Evolutionary conservation across 768 basidiomycete species (phyloP), one percentile per base, ranked within the genome.

Genomic region (Hortiboletus flavorubellus): DNA sequence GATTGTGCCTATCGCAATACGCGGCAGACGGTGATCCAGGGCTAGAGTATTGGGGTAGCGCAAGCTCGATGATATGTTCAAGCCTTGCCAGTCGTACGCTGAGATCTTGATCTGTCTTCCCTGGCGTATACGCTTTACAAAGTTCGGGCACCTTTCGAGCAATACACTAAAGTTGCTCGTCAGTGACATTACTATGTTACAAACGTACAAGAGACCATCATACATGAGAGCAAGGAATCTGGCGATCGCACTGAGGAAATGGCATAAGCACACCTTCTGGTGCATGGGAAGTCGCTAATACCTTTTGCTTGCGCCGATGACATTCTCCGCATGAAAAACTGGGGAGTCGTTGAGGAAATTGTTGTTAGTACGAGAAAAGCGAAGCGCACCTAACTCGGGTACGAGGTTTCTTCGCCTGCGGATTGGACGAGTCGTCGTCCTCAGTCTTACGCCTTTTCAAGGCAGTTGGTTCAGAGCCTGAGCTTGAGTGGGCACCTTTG

Each of bases 291-390:
- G 35, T 29, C 23, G 37, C 23, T 45, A 54, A 8, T 53, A 88
- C 90, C 80, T 92, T 92, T 73, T 93, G 91, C 68, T 93, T 93
- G 58, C 91, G 78, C 21, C 91, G 82, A 74, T 93, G 91, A 59
- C 91, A 93, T 74, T 93, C 91, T 16, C 88, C 88, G 54, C 90
- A 91, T 9, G 89, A 91, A 61, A 90, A 91, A 71, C 89, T 91
- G 64, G 8, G 43, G 51, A 44, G 14, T 49, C 21, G 16, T 23
- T 64, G 53, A 60, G 38, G 35, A 52, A 54, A 34, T 23, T 39
- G 7, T 26, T 33, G 31, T 53, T 18, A 16, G 46, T 18, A 38
- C 30, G 51, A 45, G 53, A 50, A 35, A 46, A 54, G n/a, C 23
- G 37, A 45, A 47, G 55, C 77, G 48, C 67, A 86, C 89, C 89